Base-by-base conservation (phyloP, 2,329 filamentous ascomycete species). In the Phyllachora maydis region DNA sequence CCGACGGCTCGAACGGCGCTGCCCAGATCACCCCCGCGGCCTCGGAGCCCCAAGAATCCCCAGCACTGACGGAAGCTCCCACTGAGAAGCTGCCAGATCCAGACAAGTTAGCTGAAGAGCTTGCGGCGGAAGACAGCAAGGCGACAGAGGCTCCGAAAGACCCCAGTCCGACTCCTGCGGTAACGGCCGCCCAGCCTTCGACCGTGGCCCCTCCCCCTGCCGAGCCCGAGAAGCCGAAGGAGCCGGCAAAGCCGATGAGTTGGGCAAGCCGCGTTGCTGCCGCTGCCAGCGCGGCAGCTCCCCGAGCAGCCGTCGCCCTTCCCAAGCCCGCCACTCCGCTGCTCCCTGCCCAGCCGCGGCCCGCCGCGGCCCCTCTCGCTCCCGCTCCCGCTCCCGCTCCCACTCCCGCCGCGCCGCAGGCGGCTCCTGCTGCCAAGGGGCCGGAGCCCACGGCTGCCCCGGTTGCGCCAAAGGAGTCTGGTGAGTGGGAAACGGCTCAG, bases 401-500 rank as follows among this genome's bases (percentile, higher is more conserved):
- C 16, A 32, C 49, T 20, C 32, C 50, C 16, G 32, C 54, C 17
- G 32, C 52, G 21, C 45, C 60, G 24, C 29, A 52, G n/a, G 38
- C 49, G 14, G 35, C 49, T 34, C 54, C 74, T 24, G 58, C 57
- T n/a, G n/a, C 12, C 28, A 43, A 14, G 28, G 45, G 11, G 29
- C 45, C 16, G n/a, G 41, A 45, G 26, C n/a, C n/a, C n/a, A n/a
- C n/a, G n/a, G n/a, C n/a, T n/a, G n/a, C n/a, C n/a, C n/a, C n/a
- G n/a, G n/a, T n/a, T n/a, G 25, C 32, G 2, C 21, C 30, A 6
- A 69, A 60, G 58, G 65, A 75, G 19, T 55, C 56, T 29, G 52
- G 60, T 29, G 79, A 78, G 41, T 98, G 88, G 88, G 85, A 92
- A 49, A 85, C 77, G 23, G 85, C 69, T 26, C 76, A 91, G 48